Evolutionary conservation across 1,284 basidiomycete genomes (phyloP), one percentile per base, ranked within the genome.

Genomic region (Rhodotorula glutinis): DNA sequence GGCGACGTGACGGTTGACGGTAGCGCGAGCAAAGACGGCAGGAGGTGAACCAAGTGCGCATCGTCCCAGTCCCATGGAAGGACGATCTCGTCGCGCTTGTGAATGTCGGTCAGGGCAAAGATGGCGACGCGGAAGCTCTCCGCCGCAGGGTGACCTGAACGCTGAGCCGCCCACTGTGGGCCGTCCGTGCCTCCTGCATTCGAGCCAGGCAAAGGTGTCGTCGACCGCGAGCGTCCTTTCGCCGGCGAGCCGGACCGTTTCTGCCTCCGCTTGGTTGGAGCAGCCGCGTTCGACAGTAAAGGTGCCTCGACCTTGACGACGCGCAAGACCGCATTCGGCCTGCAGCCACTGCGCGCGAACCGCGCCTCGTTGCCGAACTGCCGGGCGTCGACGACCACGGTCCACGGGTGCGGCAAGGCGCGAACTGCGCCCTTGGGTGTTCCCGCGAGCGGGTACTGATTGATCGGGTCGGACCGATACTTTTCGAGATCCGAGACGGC

Each of bases 11-110:
- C 38, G 4, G 60, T 40, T 1, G 60, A 60, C 10, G 66, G 62
- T 10, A 70, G 57, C 7, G 54, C 29, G n/a, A 71, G 63, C 14
- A 71, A 41, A 25, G 69, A 64, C 7, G 89, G 89, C 0, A 97
- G 80, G 58, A 85, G 82, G 78, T 97, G 94, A 0, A 96, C 86
- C 0, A 90, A 87, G 76, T 92, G 90, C 9, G 87, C 86, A 75
- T 97, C 93, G 74, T 96, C 93, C 94, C 93, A 97, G 77, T 96
- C 92, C 92, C 94, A 98, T 0, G 89, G 90, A 0, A 97, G 79
- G 0, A 94, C 86, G 49, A 98, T 85, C 79, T 98, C 95, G 74
- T 95, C 92, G 58, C 88, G 84, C 46, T 86, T 85, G 66, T 84
- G 84, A 67, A 97, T 83, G 72, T 92, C 88, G 23, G 86, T 80